Conservation (phyloP, 2,329 filamentous ascomycete species). For the Aschersonia sp. region DNA sequence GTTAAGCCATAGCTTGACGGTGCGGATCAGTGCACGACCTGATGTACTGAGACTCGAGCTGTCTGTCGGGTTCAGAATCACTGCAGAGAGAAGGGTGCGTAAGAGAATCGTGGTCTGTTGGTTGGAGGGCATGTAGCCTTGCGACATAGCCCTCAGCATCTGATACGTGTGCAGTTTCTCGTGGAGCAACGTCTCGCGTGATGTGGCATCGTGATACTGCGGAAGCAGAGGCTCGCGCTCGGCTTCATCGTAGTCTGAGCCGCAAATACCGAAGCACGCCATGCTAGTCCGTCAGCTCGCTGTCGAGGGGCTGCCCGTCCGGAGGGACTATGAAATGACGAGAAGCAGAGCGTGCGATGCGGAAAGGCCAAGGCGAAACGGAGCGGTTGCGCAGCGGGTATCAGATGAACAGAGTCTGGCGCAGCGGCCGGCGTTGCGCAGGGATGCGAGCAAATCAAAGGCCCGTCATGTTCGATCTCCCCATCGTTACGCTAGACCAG, state of each 20-base stretch:
- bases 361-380: too few species aligned
- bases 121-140: conserved; percentile 86
- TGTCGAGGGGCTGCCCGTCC: not conserved
- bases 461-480: too few species aligned
- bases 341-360: too few species aligned
- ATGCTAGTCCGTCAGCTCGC: conserved; percentile 24
- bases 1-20: conserved; percentile 57
- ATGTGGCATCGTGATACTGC: conserved; percentile 69
- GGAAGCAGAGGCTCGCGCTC: conserved; percentile 71
- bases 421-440: too few species aligned
- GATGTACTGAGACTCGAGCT: conserved; percentile 57
- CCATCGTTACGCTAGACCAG: too few species aligned
- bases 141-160: conserved; percentile 67
- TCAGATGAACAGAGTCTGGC: too few species aligned
- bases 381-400: too few species aligned
- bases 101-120: conserved; percentile 71
- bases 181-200: conserved; percentile 61
- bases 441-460: too few species aligned
- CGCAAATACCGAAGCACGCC: conserved; percentile 50
- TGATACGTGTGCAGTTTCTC: conserved; percentile 90
- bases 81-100: conserved; percentile 61
- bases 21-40: conserved; percentile 58
- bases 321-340: too few species aligned
- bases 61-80: conserved; percentile 57
- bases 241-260: conserved; percentile 22